Percentiles rank a stretch among this genome's conserved stretches.
Evolutionary conservation across 805 yeast species (phyloP).

Genomic region (Ogataea sp.): DNA sequence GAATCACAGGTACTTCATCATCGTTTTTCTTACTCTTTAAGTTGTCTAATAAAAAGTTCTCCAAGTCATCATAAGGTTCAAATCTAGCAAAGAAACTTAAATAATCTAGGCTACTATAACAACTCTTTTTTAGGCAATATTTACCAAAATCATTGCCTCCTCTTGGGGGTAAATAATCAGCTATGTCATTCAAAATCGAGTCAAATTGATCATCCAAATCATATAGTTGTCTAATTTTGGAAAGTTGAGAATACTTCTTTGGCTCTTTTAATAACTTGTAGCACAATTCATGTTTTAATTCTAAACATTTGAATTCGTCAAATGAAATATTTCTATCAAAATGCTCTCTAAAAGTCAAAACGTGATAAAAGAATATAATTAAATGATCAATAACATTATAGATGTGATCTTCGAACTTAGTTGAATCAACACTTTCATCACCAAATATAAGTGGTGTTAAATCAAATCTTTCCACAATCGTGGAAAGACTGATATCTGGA

Average conservation of each 20-base stretch:
- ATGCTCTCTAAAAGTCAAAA: constrained; percentile 26
- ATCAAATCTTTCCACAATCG: constrained; percentile 50
- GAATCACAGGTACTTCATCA: constrained; percentile 33
- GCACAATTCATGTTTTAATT: constrained; percentile 33
- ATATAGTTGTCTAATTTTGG: constrained; percentile 5
- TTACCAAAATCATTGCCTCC: constrained; percentile 63
- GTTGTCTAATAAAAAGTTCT: constrained; percentile 37
- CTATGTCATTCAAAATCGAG: constrained; percentile 44
- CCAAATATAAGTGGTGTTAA: constrained; percentile 22
- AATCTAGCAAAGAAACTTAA: constrained; percentile 37
- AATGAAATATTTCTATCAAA: constrained; percentile 12
- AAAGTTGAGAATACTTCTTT: constrained; percentile 42
- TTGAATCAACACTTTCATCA: constrained; percentile 17
- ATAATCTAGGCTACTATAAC: constrained; percentile 48
- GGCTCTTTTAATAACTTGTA: constrained; percentile 47
- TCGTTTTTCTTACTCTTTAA: constrained; percentile 28
- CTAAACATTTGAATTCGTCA: constrained; percentile 5
- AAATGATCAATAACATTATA: constrained; percentile 35
- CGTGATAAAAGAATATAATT: constrained; percentile 33
- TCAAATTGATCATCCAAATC: constrained; percentile 36
- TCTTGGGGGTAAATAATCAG: constrained; percentile 55
- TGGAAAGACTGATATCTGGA: constrained; percentile 26
- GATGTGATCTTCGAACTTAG: constrained; percentile 41
- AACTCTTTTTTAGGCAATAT: constrained; percentile 45
- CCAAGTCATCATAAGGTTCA: constrained; percentile 32